A percentile compares a stretch with the other conserved stretches of the same genome.
These are phyloP conservation scores for Trypanosoma brucei DNA, from an alignment of 208 protist genomes.

Conservation along the genomic window DNA sequence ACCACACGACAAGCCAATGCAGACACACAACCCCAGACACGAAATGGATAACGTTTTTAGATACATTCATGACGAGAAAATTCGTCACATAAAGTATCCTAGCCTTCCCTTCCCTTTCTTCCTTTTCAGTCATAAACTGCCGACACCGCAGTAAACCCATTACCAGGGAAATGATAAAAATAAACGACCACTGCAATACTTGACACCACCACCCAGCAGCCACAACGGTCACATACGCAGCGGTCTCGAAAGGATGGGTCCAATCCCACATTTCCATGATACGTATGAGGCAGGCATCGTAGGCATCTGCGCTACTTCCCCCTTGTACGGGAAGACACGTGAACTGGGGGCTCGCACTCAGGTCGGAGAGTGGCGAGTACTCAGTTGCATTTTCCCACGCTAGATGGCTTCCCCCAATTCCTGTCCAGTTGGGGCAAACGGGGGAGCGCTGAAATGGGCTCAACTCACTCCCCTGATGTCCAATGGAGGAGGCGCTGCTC, in stretches of 20 bases:
- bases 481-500: neutral
- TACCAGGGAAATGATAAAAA: slow-evolving; percentile 9
- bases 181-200: slow-evolving; percentile 4
- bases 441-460: neutral
- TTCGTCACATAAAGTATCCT: slow-evolving; percentile 4
- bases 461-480: neutral
- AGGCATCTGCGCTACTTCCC: slow-evolving; percentile 1
- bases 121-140: neutral
- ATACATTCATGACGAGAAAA: slow-evolving; percentile 2
- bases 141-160: neutral
- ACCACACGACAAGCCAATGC: neutral
- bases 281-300: slow-evolving; percentile 18
- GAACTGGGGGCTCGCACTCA: neutral
- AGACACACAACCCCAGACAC: neutral
- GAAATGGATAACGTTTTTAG: slow-evolving; percentile 2
- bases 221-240: slow-evolving; percentile 9
- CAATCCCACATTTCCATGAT: slow-evolving; percentile 20
- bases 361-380: neutral
- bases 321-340: neutral
- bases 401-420: neutral
- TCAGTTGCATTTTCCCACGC: neutral
- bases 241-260: slow-evolving; percentile 9
- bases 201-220: slow-evolving; percentile 1
- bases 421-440: neutral
- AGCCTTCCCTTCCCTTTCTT: neutral